Conservation (phyloP, 352 stramenopile species). For the Pythium monospermum region DNA sequence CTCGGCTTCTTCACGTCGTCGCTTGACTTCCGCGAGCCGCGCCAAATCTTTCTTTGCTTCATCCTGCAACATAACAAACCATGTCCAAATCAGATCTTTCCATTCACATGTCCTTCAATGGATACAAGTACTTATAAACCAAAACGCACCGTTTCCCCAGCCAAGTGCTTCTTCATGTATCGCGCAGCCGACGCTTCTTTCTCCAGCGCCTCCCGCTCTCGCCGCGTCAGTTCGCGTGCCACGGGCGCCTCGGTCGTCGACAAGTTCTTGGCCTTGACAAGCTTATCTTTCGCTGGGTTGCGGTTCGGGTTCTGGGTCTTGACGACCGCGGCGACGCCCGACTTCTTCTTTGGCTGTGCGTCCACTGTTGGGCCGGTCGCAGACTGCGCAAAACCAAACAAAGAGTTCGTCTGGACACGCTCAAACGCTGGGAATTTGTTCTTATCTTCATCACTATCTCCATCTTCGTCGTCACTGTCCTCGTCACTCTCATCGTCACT, state of each 20-base stretch:
- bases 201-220: conserved; percentile 86
- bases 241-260: conserved; percentile 34
- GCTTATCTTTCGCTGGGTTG: conserved; percentile 61
- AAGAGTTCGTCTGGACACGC: conserved; percentile 66
- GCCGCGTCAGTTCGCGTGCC: conserved; percentile 70
- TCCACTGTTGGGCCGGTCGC: conserved; percentile 53
- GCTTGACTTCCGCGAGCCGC: conserved; percentile 71
- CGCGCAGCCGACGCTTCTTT: conserved; percentile 66
- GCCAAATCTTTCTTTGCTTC: conserved; percentile 85
- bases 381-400: conserved; percentile 64
- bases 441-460: conserved; percentile 32
- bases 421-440: conserved; percentile 65
- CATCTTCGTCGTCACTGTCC: conserved; percentile 19
- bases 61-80: no score
- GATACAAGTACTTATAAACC: not conserved
- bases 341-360: conserved; percentile 65
- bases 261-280: conserved; percentile 88
- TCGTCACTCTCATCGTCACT: conserved; percentile 55
- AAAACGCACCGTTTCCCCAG: conserved; percentile 61
- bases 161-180: conserved; percentile 84
- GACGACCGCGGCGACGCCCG: conserved; percentile 56
- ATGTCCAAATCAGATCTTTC: no score
- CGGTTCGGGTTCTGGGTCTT: conserved; percentile 85
- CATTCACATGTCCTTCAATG: not conserved
- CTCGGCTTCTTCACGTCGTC: conserved; percentile 76